Conservation (phyloP, 2,329 filamentous ascomycete genomes). For the Trichophyton schoenleinii region DNA sequence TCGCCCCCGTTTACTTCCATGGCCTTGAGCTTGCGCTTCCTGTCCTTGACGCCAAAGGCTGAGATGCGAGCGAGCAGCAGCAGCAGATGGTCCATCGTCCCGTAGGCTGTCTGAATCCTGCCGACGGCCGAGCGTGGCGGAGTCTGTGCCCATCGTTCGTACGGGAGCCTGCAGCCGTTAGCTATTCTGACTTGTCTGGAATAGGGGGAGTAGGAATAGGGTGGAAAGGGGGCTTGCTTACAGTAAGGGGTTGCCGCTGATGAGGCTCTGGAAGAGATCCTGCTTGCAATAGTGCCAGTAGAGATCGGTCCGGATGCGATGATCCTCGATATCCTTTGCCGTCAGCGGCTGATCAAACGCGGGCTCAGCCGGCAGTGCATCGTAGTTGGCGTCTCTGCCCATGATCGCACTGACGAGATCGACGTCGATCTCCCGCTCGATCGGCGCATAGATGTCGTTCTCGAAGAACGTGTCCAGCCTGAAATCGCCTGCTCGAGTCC, state of each 20-base stretch:
- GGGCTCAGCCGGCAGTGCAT: slow-evolving; percentile 32
- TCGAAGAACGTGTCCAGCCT: slow-evolving; percentile 28
- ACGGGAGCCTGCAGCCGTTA: slow-evolving; percentile 53
- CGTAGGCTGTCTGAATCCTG: slow-evolving; percentile 65
- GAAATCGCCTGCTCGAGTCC: slow-evolving; percentile 13
- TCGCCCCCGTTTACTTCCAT: slow-evolving; percentile 47
- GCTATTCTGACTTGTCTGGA: too few relatives aligned
- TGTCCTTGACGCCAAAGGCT: slow-evolving; percentile 65
- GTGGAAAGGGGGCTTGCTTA: slow-evolving; percentile 38
- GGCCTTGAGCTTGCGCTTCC: slow-evolving; percentile 61
- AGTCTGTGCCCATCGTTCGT: slow-evolving; percentile 70
- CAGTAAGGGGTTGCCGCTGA: slow-evolving; percentile 77
- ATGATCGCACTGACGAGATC: slow-evolving; percentile 46
- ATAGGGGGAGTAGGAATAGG: too few relatives aligned
- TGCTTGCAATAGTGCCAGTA: slow-evolving; percentile 97
- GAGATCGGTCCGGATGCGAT: slow-evolving; percentile 69
- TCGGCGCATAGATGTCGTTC: slow-evolving; percentile 31
- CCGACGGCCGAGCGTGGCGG: slow-evolving; percentile 73
- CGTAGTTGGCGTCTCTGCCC: slow-evolving; percentile 46
- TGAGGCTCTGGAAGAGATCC: slow-evolving; percentile 78
- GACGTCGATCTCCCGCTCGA: slow-evolving; percentile 42
- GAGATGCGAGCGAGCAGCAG: slow-evolving; percentile 68
- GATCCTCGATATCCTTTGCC: slow-evolving; percentile 58
- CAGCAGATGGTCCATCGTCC: slow-evolving; percentile 77
- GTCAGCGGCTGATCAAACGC: slow-evolving; percentile 27